Percentiles rank a stretch among this genome's conserved stretches.
phyloP scores from a whole-genome alignment of 139 green algal genomes.

The Chlorella sp. region DNA sequence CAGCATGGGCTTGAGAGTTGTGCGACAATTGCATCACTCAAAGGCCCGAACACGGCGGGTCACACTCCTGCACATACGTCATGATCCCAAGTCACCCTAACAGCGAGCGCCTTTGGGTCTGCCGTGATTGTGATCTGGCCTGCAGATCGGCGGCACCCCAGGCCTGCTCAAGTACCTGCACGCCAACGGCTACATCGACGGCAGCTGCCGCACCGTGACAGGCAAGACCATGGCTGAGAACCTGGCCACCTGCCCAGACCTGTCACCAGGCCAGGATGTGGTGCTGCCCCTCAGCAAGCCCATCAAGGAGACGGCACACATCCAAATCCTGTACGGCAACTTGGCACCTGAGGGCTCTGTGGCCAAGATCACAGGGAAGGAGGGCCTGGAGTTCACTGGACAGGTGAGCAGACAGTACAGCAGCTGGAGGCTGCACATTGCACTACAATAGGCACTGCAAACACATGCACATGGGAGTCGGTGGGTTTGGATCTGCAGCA shows the following conservation, averaged over 20 bases:
- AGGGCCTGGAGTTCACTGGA: conserved; percentile 70
- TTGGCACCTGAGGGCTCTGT: conserved; percentile 88
- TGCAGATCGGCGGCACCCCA: conserved; percentile 86
- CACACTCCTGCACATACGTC: too few species aligned
- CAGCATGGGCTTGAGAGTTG: too few species aligned
- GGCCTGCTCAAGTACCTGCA: conserved; percentile 95
- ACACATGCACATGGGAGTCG: too few species aligned
- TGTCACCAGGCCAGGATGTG: conserved; percentile 83
- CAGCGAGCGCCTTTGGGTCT: too few species aligned
- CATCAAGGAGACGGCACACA: conserved; percentile 79
- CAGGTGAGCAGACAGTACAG: too few species aligned
- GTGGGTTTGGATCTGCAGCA: too few species aligned
- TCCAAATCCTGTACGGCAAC: conserved; percentile 95
- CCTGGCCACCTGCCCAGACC: conserved; percentile 66
- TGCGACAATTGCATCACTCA: too few species aligned
- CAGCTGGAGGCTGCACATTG: too few species aligned
- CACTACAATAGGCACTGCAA: too few species aligned
- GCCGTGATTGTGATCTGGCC: too few species aligned
- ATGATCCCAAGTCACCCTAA: too few species aligned
- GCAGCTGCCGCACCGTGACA: conserved; percentile 79
- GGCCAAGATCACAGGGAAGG: conserved; percentile 93
- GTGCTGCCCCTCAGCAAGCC: conserved; percentile 80
- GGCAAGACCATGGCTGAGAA: conserved; percentile 95
- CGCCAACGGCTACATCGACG: conserved; percentile 84
- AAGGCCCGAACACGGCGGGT: too few species aligned